Evolutionary conservation across 177 flowering plant species (phyloP), one percentile per base, ranked within the genome.

Genomic region (Vitis hybrid): DNA sequence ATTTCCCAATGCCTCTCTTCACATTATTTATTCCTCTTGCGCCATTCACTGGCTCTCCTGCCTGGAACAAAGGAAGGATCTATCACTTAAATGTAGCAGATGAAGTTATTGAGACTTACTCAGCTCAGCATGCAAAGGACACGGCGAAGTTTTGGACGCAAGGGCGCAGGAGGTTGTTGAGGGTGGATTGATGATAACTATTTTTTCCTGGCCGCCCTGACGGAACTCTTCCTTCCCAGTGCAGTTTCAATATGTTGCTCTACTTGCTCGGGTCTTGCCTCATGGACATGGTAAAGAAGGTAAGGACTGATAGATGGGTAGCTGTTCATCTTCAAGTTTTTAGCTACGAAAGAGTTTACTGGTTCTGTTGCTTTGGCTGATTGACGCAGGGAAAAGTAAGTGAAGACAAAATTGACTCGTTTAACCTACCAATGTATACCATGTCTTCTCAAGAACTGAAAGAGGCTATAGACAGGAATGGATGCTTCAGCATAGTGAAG

Each of bases 401-500:
- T 30, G 60, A 74, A 59, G 73, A 57, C 27, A 50, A 74, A 65
- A 49, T 69, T 10, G 71, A 74, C 17, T 69, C 62, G 10, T 69
- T 74, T 51, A 74, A 69, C 69, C 1, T 69, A n/a, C 69, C 77
- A 4, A 5, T 13, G 54, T 74, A 69, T 35, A 13, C 9, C 49
- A 11, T 67, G 1, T 49, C 72, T 3, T 21, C 50, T 1, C 24
- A 32, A 14, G 71, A 75, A 17, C 4, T 75, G 9, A 14, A 32
- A 35, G 51, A 17, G 2, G 14, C 50, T 9, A 63, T 70, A 27
- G 55, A 68, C 13, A 18, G 57, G 21, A 72, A 72, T 56, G 68
- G 65, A 11, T 24, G 21, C 11, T 67, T 74, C 68, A 65, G 53
- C 61, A 65, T 64, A 11, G 71, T 58, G 62, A 49, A 11, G 9